Evolutionary conservation across 768 basidiomycete species (phyloP).

Genomic region (Lentinula sp.): DNA sequence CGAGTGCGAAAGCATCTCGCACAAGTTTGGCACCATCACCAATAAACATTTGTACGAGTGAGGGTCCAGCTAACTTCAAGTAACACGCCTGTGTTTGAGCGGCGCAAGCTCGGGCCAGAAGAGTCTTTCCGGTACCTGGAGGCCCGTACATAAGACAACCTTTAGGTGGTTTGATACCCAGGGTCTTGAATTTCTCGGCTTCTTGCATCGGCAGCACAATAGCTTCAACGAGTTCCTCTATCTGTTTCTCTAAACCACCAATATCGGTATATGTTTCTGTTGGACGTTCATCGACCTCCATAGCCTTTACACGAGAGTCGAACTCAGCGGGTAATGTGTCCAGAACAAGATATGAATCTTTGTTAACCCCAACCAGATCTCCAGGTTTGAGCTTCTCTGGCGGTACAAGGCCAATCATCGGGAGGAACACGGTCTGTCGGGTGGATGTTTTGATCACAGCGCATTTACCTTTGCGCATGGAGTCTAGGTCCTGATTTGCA

Average conservation of each 20-base stretch:
- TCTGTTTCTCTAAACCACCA: constrained; percentile 98
- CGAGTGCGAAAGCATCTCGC: constrained; percentile 95
- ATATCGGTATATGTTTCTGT: constrained; percentile 98
- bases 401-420: constrained; percentile 95
- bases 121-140: constrained; percentile 97
- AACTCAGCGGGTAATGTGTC: constrained; percentile 96
- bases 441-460: constrained; percentile 99
- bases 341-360: constrained; percentile 95
- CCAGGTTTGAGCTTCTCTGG: constrained; percentile 84
- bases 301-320: constrained; percentile 97
- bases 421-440: constrained; percentile 97
- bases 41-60: constrained; percentile 99
- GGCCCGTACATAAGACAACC: constrained; percentile 99
- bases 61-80: constrained; percentile 95
- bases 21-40: constrained; percentile 99
- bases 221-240: constrained; percentile 96
- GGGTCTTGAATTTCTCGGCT: constrained; percentile 94
- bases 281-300: constrained; percentile 98
- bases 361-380: constrained; percentile 98
- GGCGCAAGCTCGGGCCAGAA: constrained; percentile 95
- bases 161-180: constrained; percentile 98
- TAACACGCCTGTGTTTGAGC: constrained; percentile 98
- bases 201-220: constrained; percentile 99
- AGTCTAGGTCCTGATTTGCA: constrained; percentile 91
- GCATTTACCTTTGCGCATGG: constrained; percentile 96